A percentile compares a stretch with the other conserved stretches of the same genome.
phyloP scores from a whole-genome alignment of 495 filamentous ascomycete species.

The Cladorrhinum samala region DNA sequence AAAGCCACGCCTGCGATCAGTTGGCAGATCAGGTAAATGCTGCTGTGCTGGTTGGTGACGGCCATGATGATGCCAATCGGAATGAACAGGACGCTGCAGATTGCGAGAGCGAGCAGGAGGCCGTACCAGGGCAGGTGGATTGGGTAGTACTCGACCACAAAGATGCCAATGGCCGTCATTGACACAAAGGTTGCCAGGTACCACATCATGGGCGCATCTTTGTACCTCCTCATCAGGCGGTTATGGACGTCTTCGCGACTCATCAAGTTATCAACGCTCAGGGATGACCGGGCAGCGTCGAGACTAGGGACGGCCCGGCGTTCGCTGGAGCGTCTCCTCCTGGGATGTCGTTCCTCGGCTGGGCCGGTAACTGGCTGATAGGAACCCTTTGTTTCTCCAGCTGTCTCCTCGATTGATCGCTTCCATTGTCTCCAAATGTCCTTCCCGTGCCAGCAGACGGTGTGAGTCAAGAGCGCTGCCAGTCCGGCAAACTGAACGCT shows the following conservation, averaged over 20 bases:
- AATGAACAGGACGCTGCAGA: slow-evolving; percentile 67
- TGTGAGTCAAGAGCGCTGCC: slow-evolving; percentile 65
- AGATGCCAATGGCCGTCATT: slow-evolving; percentile 70
- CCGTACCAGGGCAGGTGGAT: slow-evolving; percentile 74
- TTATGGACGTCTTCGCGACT: slow-evolving; percentile 70
- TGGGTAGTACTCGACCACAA: slow-evolving; percentile 78
- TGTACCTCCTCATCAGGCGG: slow-evolving; percentile 66
- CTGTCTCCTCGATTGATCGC: slow-evolving; percentile 43
- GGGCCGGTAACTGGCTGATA: slow-evolving; percentile 40
- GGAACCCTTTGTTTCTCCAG: slow-evolving; percentile 33
- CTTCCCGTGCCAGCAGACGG: slow-evolving; percentile 65
- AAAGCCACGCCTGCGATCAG: slow-evolving; percentile 73
- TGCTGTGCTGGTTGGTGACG: slow-evolving; percentile 76
- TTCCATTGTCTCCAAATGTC: slow-evolving; percentile 69
- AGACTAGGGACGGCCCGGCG: slow-evolving; percentile 5
- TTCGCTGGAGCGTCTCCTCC: background rate
- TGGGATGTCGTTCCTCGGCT: slow-evolving; percentile 12
- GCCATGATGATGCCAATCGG: slow-evolving; percentile 82
- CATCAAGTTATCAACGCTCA: slow-evolving; percentile 51
- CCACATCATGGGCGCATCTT: slow-evolving; percentile 73
- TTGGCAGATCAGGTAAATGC: slow-evolving; percentile 76
- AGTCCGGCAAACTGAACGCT: slow-evolving; percentile 76
- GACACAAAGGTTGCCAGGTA: slow-evolving; percentile 62
- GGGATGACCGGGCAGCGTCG: slow-evolving; percentile 27
- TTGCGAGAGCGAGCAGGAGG: slow-evolving; percentile 64